Evolutionary conservation across 768 basidiomycete genomes (phyloP).

Genomic region (Rhodotorula kratochvilovae): DNA sequence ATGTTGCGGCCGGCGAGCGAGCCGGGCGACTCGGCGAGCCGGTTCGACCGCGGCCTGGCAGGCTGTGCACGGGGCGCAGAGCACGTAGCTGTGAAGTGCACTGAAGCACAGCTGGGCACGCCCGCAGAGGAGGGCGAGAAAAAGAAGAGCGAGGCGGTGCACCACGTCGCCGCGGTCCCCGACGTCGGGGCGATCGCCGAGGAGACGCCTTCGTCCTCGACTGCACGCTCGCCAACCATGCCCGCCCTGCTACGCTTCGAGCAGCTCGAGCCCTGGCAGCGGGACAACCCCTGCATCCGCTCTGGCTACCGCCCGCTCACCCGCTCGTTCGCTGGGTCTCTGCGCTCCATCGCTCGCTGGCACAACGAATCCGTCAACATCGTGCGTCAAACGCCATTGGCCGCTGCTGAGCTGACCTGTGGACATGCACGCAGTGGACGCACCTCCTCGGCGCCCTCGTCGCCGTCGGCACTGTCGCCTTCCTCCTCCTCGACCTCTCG

Average conservation of each 20-base stretch:
- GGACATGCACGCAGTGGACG: slow-evolving; percentile 14
- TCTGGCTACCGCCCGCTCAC: slow-evolving; percentile 2
- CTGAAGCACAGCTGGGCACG: too few relatives aligned
- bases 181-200: too few relatives aligned
- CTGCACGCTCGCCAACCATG: background rate
- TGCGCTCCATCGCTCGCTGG: background rate
- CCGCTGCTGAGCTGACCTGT: background rate
- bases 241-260: slow-evolving; percentile 8
- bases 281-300: slow-evolving; percentile 19
- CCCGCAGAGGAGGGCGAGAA: background rate
- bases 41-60: too few relatives aligned
- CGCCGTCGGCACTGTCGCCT: slow-evolving; percentile 7
- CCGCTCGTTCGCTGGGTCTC: background rate
- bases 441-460: slow-evolving; percentile 21
- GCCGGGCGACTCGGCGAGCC: too few relatives aligned
- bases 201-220: too few relatives aligned
- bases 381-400: background rate
- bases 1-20: too few relatives aligned
- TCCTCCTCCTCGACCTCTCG: slow-evolving; percentile 16
- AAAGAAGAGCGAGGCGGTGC: background rate
- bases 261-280: slow-evolving; percentile 27
- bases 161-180: background rate
- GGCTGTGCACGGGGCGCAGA: too few relatives aligned
- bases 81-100: too few relatives aligned
- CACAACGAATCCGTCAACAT: slow-evolving; percentile 39